Evolutionary conservation across 345 rosid genomes (phyloP).

Genomic region (Murraya koenigii): DNA sequence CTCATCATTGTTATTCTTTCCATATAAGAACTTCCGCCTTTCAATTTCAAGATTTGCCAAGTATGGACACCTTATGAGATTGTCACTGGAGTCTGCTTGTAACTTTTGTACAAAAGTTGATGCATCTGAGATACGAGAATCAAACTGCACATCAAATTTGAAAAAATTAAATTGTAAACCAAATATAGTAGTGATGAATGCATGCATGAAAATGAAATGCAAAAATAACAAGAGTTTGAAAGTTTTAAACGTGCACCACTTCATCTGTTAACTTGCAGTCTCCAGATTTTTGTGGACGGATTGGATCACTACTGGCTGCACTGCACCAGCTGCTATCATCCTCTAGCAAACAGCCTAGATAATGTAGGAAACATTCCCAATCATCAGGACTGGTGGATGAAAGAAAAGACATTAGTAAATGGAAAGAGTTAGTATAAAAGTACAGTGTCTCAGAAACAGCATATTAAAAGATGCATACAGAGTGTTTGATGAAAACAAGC

Average conservation of each 20-base stretch:
- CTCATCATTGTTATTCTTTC: conserved; percentile 58
- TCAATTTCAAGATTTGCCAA: conserved; percentile 84
- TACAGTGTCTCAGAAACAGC: background rate
- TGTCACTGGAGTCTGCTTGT: conserved; percentile 43
- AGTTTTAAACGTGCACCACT: conserved; percentile 47
- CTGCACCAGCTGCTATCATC: conserved; percentile 67
- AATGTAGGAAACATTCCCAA: conserved; percentile 92
- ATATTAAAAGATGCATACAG: conserved; percentile 4
- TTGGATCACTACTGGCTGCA: conserved; percentile 37
- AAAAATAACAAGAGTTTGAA: conserved; percentile 13
- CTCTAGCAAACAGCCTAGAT: conserved; percentile 87
- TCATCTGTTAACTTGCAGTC: conserved; percentile 72
- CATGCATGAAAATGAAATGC: background rate
- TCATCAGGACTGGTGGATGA: conserved; percentile 89
- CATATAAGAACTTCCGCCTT: conserved; percentile 70
- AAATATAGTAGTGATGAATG: conserved; percentile 11
- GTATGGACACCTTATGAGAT: conserved; percentile 61
- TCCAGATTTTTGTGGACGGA: conserved; percentile 41
- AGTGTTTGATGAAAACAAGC: background rate
- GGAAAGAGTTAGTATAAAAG: conserved; percentile 7
- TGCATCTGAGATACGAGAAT: conserved; percentile 69
- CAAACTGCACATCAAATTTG: conserved; percentile 58
- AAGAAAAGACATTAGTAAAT: conserved; percentile 32
- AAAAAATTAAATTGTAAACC: conserved; percentile 14
- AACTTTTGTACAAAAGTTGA: conserved; percentile 63